phyloP scores from a whole-genome alignment of 345 rosid genomes.

The Linum usitatissimum region DNA sequence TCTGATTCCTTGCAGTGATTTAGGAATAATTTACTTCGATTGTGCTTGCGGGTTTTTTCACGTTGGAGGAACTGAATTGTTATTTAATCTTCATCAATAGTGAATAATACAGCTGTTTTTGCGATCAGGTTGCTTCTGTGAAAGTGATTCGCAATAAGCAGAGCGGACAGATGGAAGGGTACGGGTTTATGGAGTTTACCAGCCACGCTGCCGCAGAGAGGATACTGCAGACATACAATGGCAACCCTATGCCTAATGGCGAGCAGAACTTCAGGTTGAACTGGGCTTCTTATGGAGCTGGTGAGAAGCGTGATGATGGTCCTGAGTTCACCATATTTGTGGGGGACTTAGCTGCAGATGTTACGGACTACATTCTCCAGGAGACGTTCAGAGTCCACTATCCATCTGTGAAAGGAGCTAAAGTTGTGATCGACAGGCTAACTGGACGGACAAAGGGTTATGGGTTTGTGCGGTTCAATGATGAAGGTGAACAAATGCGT shows the following conservation, averaged over 20 bases:
- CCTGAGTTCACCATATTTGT: constrained; percentile 75
- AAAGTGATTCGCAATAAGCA: constrained; percentile 84
- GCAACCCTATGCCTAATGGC: constrained; percentile 55
- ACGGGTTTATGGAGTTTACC: constrained; percentile 69
- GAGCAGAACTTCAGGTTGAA: constrained; percentile 74
- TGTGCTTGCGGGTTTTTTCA: neutral
- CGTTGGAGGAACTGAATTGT: no score
- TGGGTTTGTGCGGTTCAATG: constrained; percentile 80
- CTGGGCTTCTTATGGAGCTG: constrained; percentile 70
- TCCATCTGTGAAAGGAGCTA: constrained; percentile 70
- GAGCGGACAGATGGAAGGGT: constrained; percentile 62
- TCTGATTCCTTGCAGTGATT: neutral
- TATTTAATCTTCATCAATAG: neutral
- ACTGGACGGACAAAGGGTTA: constrained; percentile 85
- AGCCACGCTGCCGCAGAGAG: constrained; percentile 73
- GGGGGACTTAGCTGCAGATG: constrained; percentile 94
- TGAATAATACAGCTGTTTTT: neutral
- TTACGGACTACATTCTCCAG: constrained; percentile 70
- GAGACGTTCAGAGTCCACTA: constrained; percentile 66
- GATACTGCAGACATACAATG: constrained; percentile 56
- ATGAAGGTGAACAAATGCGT: constrained; percentile 72
- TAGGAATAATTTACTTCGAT: neutral
- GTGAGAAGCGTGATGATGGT: constrained; percentile 72
- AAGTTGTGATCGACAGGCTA: constrained; percentile 82
- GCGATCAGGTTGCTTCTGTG: constrained; percentile 35